Base-by-base conservation (phyloP, 176 grass and related monocot species). In the Avena insularis region DNA sequence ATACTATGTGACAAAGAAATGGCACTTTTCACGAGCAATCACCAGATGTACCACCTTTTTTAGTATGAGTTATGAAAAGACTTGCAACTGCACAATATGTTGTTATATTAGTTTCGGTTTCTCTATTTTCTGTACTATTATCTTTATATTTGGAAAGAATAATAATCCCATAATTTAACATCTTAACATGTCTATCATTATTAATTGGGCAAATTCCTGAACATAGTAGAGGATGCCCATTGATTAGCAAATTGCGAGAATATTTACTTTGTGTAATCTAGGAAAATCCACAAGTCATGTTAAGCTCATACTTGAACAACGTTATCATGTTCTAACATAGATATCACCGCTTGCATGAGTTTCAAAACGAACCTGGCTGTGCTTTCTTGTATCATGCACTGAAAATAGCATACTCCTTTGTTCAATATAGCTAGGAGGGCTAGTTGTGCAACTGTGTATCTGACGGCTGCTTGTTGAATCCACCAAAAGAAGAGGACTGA, bases 371-470 rank as follows among this genome's bases (percentile, higher is more conserved):
- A 99, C 97, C 97, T 99, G 90, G 80, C 85, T 89, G 64, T 90
- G 83, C 80, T 91, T 93, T 86, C 86, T 82, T 63, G 94, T 77
- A 70, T 89, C 89, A 43, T 91, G 89, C 17, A 89, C 35, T 68
- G 85, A 19, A 59, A 92, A 90, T 56, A 91, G 72, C 85, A 82
- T 96, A 87, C 84, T 90, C 83, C 87, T 96, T 86, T 84, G 90
- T 54, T 85, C 81, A 74, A 93, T 91, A 83, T 87, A 91, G 82
- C 91, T 89, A 88, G 91, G 90, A 77, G 97, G 94, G 83, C 92
- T 99, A 91, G 89, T 93, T 33, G 85, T 83, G 83, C 89, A 99
- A 70, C 94, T 99, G 77, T 90, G 86, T 85, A 85, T 73, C 84
- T 49, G 79, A 54, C 86, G 89, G 74, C 84, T 90, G 47, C 85